These are phyloP conservation scores for Ascochyta viciae-villosae DNA, from an alignment of 2,329 filamentous ascomycete species.

Conservation along the genomic window DNA sequence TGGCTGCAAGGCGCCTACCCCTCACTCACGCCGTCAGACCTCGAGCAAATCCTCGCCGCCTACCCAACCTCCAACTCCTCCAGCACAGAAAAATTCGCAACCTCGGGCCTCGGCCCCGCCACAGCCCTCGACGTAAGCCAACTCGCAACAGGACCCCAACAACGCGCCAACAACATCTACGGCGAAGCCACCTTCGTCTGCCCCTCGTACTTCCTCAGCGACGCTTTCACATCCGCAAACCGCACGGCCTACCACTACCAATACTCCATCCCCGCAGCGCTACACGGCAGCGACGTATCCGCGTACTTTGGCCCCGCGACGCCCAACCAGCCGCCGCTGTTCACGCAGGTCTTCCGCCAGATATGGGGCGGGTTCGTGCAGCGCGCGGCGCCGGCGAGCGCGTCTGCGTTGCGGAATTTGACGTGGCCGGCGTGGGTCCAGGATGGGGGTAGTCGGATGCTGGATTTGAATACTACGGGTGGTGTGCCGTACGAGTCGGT, in stretches of 20 bases:
- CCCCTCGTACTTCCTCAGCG: conserved; percentile 63
- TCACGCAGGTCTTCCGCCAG: too few species aligned
- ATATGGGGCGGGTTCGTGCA: too few species aligned
- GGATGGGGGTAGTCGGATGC: background rate
- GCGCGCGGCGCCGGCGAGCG: too few species aligned
- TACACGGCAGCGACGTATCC: conserved; percentile 24
- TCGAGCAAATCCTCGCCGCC: conserved; percentile 48
- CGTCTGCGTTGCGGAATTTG: too few species aligned
- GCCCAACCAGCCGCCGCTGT: background rate
- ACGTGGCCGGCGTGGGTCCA: too few species aligned
- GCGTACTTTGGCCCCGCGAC: conserved; percentile 28
- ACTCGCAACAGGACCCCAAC: conserved; percentile 61
- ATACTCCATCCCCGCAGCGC: conserved; percentile 29
- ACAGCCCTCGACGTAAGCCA: conserved; percentile 60
- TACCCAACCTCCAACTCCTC: conserved; percentile 46
- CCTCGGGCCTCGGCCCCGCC: conserved; percentile 36
- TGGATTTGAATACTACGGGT: background rate
- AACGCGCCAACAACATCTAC: conserved; percentile 60
- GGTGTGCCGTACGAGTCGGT: background rate
- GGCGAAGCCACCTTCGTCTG: conserved; percentile 65
- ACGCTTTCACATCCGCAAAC: conserved; percentile 48
- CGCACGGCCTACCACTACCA: conserved; percentile 27
- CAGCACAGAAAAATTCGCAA: background rate
- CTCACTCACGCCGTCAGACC: conserved; percentile 47
- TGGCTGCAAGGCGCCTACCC: conserved; percentile 53